Conservation (phyloP, 2,329 filamentous ascomycete genomes). For the Xylaria sp. region DNA sequence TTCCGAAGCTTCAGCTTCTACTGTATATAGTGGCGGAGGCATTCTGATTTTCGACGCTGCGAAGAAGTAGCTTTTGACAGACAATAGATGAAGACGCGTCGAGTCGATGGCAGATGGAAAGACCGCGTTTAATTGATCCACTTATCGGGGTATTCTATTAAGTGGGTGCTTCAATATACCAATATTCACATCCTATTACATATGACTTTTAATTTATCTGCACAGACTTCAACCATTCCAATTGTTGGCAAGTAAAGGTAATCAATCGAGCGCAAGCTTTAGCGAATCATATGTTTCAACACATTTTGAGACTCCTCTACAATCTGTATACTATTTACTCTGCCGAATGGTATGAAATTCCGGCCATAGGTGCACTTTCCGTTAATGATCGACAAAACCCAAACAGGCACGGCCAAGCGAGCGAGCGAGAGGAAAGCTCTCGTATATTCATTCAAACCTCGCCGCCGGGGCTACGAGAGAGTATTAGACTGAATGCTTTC, state of each 20-base stretch:
- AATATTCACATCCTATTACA: neutral
- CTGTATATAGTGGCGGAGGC: slow-evolving; percentile 45
- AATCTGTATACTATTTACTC: neutral
- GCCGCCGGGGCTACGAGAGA: no score
- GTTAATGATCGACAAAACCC: neutral
- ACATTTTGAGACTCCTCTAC: neutral
- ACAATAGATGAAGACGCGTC: slow-evolving; percentile 21
- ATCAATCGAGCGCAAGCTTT: no score
- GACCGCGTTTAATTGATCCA: slow-evolving; percentile 15
- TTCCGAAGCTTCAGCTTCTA: slow-evolving; percentile 36
- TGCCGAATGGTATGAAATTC: neutral
- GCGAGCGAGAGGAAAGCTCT: no score
- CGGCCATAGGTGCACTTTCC: no score
- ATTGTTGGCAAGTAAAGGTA: no score
- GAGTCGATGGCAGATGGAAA: neutral
- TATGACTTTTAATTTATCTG: no score
- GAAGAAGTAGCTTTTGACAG: neutral
- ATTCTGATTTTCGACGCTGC: slow-evolving; percentile 35
- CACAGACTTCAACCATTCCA: neutral
- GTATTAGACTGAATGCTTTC: no score
- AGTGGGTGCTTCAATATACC: no score
- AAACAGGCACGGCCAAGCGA: no score
- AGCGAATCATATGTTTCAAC: neutral
- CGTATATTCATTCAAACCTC: no score
- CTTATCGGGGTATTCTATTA: no score